Percentiles rank a stretch among this genome's conserved stretches.
Conservation (phyloP, 768 basidiomycete genomes). For the Pholiota molesta region DNA sequence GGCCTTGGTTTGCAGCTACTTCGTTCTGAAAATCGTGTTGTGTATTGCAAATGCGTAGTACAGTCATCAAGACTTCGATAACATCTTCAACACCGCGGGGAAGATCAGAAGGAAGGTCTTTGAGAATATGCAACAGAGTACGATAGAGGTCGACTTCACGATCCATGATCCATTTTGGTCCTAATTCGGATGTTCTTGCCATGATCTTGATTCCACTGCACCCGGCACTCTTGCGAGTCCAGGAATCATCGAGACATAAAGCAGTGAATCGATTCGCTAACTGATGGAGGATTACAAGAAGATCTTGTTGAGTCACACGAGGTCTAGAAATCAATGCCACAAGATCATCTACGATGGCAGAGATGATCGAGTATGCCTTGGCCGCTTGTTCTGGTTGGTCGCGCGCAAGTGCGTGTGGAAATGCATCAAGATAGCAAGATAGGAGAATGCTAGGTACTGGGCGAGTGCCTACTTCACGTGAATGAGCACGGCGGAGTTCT, state of each 20-base stretch:
- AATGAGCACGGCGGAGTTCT: constrained; percentile 67
- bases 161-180: constrained; percentile 79
- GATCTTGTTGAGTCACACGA: constrained; percentile 52
- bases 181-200: constrained; percentile 69
- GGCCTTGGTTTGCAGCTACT: constrained; percentile 37
- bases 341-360: constrained; percentile 67
- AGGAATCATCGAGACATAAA: constrained; percentile 89
- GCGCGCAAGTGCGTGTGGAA: constrained; percentile 76
- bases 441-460: constrained; percentile 61
- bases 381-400: constrained; percentile 62
- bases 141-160: constrained; percentile 90
- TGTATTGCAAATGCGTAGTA: constrained; percentile 63
- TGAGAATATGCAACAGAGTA: constrained; percentile 87
- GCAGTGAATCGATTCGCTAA: constrained; percentile 82
- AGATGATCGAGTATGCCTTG: constrained; percentile 62
- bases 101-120: constrained; percentile 91
- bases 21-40: constrained; percentile 51
- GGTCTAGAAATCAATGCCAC: constrained; percentile 53
- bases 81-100: constrained; percentile 83
- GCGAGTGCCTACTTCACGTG: constrained; percentile 54
- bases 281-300: constrained; percentile 74
- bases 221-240: constrained; percentile 89
- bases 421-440: constrained; percentile 75
- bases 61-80: constrained; percentile 69
- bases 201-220: constrained; percentile 85